Conservation (phyloP, 257 asterid species). For the Solanum piurae region DNA sequence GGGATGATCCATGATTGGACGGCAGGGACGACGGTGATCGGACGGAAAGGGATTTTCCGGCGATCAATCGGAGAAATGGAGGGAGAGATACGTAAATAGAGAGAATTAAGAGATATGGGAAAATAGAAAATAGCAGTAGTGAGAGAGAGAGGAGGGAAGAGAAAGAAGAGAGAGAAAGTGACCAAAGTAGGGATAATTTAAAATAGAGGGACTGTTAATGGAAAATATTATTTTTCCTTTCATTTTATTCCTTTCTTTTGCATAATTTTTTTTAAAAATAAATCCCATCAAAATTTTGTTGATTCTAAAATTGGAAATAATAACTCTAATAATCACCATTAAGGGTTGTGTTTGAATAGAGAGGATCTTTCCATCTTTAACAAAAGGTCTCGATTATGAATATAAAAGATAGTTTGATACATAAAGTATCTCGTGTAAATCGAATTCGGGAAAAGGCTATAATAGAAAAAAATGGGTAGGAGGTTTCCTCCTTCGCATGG, state of each 20-base stretch:
- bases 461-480: not conserved
- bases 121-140: not conserved
- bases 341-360: not conserved
- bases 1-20: not conserved
- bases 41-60: not conserved
- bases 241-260: not conserved
- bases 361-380: not conserved
- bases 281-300: not conserved
- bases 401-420: not conserved
- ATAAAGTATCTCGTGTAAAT: not conserved
- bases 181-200: not conserved
- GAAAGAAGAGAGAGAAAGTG: not conserved
- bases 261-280: not conserved
- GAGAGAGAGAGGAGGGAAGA: not conserved
- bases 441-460: rapidly evolving
- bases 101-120: not conserved
- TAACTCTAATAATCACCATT: not conserved
- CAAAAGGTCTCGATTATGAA: not conserved
- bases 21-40: not conserved
- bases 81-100: not conserved
- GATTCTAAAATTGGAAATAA: not conserved
- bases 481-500: not conserved
- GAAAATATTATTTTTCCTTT: not conserved
- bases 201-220: not conserved
- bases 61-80: not conserved